Evolutionary conservation across 1,284 basidiomycete genomes (phyloP).

Genomic region (Rhodotorula glutinis): DNA sequence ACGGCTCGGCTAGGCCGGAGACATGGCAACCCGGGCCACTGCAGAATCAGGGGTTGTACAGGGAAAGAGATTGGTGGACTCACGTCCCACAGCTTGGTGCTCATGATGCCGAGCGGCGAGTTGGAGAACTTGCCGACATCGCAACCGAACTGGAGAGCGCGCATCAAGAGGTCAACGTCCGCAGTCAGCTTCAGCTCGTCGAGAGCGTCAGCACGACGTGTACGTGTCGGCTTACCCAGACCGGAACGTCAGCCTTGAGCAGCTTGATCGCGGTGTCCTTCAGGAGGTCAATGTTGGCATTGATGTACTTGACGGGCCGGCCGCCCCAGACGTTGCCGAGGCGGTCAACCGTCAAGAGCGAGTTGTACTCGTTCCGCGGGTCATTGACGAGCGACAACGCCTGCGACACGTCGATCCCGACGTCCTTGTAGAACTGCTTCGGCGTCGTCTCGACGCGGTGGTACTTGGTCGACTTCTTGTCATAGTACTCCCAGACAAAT

Average conservation of each 20-base stretch:
- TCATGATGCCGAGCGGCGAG: conserved; percentile 48
- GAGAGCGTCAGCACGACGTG: no score
- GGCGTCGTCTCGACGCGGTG: conserved; percentile 73
- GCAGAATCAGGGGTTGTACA: no score
- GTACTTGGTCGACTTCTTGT: conserved; percentile 72
- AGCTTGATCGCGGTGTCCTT: conserved; percentile 76
- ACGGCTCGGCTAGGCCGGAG: conserved; percentile 11
- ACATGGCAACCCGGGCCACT: no score
- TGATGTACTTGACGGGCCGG: conserved; percentile 72
- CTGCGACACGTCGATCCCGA: conserved; percentile 56
- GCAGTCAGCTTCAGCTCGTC: no score
- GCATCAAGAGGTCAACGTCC: no score
- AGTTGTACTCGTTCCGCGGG: conserved; percentile 76
- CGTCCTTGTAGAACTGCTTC: conserved; percentile 58
- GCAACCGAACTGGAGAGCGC: conserved; percentile 58
- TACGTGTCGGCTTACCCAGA: conserved; percentile 54
- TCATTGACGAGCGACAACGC: conserved; percentile 93
- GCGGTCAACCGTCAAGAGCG: conserved; percentile 87
- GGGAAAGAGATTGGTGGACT: conserved; percentile 24
- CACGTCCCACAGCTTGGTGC: conserved; percentile 73
- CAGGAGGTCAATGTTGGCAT: conserved; percentile 75
- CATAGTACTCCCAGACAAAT: conserved; percentile 72
- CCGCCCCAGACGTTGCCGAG: conserved; percentile 90
- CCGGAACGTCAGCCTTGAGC: conserved; percentile 80
- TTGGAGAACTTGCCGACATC: conserved; percentile 54